Conservation (phyloP, 1,139 yeast species). For the Blastobotrys arbuscula region DNA sequence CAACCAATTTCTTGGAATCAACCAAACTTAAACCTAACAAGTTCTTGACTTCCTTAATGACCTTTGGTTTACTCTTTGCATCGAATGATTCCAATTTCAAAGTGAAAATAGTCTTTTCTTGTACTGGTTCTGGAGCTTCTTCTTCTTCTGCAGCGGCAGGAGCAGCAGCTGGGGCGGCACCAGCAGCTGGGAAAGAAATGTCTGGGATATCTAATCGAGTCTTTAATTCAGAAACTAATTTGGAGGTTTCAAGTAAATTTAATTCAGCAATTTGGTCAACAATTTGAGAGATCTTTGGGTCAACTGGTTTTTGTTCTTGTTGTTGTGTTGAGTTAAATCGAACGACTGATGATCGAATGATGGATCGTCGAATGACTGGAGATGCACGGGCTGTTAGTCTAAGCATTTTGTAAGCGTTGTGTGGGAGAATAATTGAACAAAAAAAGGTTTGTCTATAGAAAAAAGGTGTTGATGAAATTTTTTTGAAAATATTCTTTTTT, state of each 20-base stretch:
- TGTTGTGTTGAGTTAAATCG: constrained; percentile 52
- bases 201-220: constrained; percentile 87
- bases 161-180: constrained; percentile 54
- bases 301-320: constrained; percentile 49
- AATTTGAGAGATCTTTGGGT: constrained; percentile 80
- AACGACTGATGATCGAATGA: not conserved
- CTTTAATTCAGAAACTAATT: constrained; percentile 78
- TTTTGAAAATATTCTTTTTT: constrained; percentile 7
- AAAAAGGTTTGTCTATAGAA: not conserved
- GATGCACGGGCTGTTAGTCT: constrained; percentile 33
- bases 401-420: constrained; percentile 5
- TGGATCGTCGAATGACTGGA: constrained; percentile 16
- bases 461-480: constrained; percentile 2
- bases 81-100: constrained; percentile 91
- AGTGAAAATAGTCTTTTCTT: constrained; percentile 91
- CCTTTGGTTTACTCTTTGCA: constrained; percentile 92
- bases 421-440: not conserved
- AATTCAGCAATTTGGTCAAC: constrained; percentile 88
- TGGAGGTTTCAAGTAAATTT: constrained; percentile 84
- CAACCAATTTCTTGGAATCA: constrained; percentile 96
- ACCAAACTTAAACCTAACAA: constrained; percentile 88
- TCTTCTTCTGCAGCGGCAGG: constrained; percentile 69
- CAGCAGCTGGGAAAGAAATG: constrained; percentile 76
- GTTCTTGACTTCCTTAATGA: constrained; percentile 93
- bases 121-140: constrained; percentile 72